phyloP scores from a whole-genome alignment of 108 stramenopile genomes.

The Skeletonema potamos region DNA sequence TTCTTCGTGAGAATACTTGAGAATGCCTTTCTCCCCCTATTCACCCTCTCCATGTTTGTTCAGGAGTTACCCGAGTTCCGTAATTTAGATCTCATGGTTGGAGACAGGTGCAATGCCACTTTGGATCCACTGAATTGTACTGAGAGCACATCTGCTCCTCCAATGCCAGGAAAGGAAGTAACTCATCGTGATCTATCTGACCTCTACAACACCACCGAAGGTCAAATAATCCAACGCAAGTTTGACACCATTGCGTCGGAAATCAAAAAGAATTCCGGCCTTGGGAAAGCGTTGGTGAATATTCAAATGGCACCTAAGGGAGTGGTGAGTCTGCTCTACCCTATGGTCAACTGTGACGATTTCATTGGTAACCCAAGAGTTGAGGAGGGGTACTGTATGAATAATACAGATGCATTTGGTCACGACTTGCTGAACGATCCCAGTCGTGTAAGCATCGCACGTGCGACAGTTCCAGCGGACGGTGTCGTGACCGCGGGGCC shows the following conservation, averaged over 20 bases:
- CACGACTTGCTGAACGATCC: constrained; percentile 45
- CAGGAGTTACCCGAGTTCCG: constrained; percentile 16
- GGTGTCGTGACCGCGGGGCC: constrained; percentile 61
- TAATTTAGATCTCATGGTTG: constrained; percentile 14
- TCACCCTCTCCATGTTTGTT: constrained; percentile 33
- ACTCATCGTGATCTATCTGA: constrained; percentile 30
- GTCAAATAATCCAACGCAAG: constrained; percentile 6
- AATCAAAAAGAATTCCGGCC: constrained; percentile 21
- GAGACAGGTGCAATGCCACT: constrained; percentile 23
- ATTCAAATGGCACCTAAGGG: constrained; percentile 38
- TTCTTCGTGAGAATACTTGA: constrained; percentile 29
- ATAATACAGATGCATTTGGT: constrained; percentile 32
- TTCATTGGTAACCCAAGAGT: constrained; percentile 1
- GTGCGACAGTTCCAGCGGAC: constrained; percentile 30
- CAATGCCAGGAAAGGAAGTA: constrained; percentile 11
- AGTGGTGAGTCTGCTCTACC: constrained; percentile 22
- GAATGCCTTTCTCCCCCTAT: constrained; percentile 29
- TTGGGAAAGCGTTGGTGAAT: constrained; percentile 25
- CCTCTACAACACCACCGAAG: constrained; percentile 12
- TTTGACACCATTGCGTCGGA: constrained; percentile 26
- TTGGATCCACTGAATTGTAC: constrained; percentile 14
- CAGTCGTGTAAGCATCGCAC: constrained; percentile 6
- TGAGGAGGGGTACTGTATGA: constrained; percentile 34
- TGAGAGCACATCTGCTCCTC: constrained; percentile 21
- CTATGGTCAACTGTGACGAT: constrained; percentile 35